A percentile compares a stretch with the other conserved stretches of the same genome.
These are phyloP conservation scores for Solanum appendiculatum DNA, from an alignment of 257 asterid species.

Conservation along the genomic window DNA sequence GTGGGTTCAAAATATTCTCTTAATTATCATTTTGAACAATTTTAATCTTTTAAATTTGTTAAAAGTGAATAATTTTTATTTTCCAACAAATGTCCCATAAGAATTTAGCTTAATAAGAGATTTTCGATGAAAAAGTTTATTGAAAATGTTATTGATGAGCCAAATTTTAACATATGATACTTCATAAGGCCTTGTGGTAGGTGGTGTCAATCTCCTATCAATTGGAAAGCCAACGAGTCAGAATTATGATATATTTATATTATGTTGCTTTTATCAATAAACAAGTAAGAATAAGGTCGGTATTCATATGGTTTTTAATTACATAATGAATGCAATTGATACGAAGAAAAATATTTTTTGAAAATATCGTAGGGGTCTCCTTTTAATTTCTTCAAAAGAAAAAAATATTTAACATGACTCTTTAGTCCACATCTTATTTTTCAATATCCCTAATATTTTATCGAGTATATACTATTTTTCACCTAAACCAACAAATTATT, in stretches of 20 bases:
- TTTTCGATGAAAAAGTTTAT: background rate
- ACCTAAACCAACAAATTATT: too few species aligned
- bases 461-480: too few species aligned
- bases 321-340: background rate
- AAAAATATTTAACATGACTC: background rate
- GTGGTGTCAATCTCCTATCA: background rate
- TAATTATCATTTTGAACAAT: background rate
- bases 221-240: background rate
- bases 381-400: background rate
- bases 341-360: background rate
- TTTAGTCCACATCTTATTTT: background rate
- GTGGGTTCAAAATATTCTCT: background rate
- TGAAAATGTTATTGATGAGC: background rate
- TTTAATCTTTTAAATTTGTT: too few species aligned
- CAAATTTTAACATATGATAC: background rate
- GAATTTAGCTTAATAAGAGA: background rate
- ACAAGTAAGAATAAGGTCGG: background rate
- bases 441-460: too few species aligned
- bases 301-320: background rate
- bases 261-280: background rate
- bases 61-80: too few species aligned
- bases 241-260: too few species aligned
- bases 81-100: background rate
- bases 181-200: background rate
- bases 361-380: background rate